Evolutionary conservation across 73 alveolate species (phyloP).

Genomic region (Paramecium sexaurelia): DNA sequence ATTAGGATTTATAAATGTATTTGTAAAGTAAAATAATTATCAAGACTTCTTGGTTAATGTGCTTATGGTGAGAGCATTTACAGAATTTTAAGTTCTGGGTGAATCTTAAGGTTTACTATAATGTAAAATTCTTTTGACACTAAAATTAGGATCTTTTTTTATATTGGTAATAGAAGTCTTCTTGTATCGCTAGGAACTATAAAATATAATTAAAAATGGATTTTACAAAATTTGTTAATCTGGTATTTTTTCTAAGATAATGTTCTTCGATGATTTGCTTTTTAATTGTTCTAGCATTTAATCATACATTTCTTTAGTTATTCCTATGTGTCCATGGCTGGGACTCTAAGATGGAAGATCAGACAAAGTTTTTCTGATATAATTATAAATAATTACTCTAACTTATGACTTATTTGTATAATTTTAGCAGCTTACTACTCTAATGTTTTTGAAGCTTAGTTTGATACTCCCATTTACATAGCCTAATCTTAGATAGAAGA

Average conservation of each 20-base stretch:
- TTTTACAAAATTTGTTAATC: not conserved
- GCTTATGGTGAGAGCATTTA: not conserved
- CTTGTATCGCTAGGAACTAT: not conserved
- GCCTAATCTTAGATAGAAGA: not conserved
- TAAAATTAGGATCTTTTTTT: not conserved
- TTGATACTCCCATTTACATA: not conserved
- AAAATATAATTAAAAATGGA: not conserved
- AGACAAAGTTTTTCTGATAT: not conserved
- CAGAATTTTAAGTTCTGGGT: not conserved
- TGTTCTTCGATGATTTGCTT: not conserved
- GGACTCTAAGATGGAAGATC: slow-evolving; percentile 26
- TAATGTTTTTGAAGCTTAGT: not conserved
- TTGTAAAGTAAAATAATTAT: not conserved
- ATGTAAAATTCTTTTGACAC: not conserved
- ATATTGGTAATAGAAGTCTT: not conserved
- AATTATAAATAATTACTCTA: not conserved
- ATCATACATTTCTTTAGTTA: not conserved
- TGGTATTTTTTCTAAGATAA: not conserved
- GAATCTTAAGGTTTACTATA: not conserved
- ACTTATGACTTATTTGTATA: slow-evolving; percentile 7
- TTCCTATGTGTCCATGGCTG: slow-evolving; percentile 15
- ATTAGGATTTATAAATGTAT: not conserved
- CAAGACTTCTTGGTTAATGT: slow-evolving; percentile 6
- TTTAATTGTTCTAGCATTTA: not conserved
- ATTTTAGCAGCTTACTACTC: slow-evolving; percentile 15